Evolutionary conservation across 1,139 yeast genomes (phyloP).

Genomic region (Nakaseomyces uthaithaninus): DNA sequence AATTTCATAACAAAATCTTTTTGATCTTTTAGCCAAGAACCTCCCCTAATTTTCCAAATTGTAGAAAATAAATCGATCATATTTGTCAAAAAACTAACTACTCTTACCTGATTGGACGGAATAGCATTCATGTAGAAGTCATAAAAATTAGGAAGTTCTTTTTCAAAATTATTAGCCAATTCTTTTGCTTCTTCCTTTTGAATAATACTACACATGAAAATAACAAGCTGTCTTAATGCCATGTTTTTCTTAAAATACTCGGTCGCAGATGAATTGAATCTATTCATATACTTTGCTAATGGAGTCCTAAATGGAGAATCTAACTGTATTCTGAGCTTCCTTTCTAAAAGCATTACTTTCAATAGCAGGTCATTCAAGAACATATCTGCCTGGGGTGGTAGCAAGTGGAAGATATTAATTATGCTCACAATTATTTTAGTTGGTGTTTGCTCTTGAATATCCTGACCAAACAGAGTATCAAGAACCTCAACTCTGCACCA

Average conservation of each 20-base stretch:
- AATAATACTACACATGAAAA: constrained; percentile 30
- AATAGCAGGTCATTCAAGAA: constrained; percentile 81
- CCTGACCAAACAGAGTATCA: constrained; percentile 32
- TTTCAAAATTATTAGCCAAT: constrained; percentile 48
- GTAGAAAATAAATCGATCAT: constrained; percentile 56
- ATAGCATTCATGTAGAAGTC: constrained; percentile 26
- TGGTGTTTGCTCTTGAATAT: constrained; percentile 58
- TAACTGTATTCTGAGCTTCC: constrained; percentile 75
- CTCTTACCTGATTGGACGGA: constrained; percentile 29
- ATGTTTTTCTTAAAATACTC: constrained; percentile 63
- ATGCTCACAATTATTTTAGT: constrained; percentile 86
- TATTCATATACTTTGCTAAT: constrained; percentile 73
- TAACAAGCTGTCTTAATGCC: constrained; percentile 54
- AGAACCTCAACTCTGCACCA: constrained; percentile 88
- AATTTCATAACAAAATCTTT: constrained; percentile 33
- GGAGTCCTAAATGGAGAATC: constrained; percentile 90
- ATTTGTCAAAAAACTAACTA: constrained; percentile 45
- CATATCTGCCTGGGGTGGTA: constrained; percentile 88
- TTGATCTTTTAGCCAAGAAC: constrained; percentile 55
- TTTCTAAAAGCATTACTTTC: constrained; percentile 71
- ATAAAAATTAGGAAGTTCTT: constrained; percentile 39
- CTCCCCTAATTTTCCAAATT: constrained; percentile 42
- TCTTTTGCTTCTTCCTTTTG: constrained; percentile 45
- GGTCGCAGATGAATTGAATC: constrained; percentile 71
- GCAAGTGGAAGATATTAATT: constrained; percentile 78